These are phyloP conservation scores for Deakozyma indianensis DNA, from an alignment of 805 yeast species.

Conservation along the genomic window DNA sequence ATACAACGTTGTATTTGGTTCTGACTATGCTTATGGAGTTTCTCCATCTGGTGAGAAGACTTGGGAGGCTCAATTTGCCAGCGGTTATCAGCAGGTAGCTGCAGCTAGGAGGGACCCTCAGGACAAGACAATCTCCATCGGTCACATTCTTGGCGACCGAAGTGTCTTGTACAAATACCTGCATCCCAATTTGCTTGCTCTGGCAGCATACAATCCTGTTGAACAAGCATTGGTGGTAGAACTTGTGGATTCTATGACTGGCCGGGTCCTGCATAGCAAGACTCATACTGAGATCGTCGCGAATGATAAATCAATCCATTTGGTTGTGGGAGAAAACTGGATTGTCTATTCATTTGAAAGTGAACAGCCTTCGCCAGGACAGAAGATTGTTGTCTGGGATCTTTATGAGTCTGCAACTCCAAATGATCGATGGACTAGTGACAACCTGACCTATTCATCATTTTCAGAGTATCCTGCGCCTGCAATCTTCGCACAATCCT, in stretches of 20 bases:
- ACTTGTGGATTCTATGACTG: conserved; percentile 56
- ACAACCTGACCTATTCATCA: conserved; percentile 20
- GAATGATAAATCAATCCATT: conserved; percentile 29
- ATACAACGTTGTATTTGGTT: conserved; percentile 4
- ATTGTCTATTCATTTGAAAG: conserved; percentile 53
- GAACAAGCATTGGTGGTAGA: conserved; percentile 27
- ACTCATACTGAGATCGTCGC: conserved; percentile 28
- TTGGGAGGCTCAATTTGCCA: conserved; percentile 24
- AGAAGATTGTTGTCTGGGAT: conserved; percentile 58
- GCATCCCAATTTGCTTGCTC: conserved; percentile 49
- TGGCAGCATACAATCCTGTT: conserved; percentile 28
- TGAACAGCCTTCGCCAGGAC: conserved; percentile 31
- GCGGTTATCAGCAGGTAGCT: conserved; percentile 27
- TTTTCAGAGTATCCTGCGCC: conserved; percentile 29
- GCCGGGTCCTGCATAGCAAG: conserved; percentile 38
- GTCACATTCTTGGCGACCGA: conserved; percentile 53
- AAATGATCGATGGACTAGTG: conserved; percentile 25
- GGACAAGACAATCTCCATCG: conserved; percentile 41
- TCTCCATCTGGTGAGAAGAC: conserved; percentile 14
- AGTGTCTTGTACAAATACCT: conserved; percentile 73
- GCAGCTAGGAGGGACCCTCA: conserved; percentile 26
- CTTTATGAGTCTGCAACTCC: conserved; percentile 54
- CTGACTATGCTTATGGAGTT: conserved; percentile 6
- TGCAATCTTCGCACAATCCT: conserved; percentile 40
- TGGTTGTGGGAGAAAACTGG: conserved; percentile 75